Base-by-base conservation (phyloP, 2,329 filamentous ascomycete species). In the Cladosporium colombiae region DNA sequence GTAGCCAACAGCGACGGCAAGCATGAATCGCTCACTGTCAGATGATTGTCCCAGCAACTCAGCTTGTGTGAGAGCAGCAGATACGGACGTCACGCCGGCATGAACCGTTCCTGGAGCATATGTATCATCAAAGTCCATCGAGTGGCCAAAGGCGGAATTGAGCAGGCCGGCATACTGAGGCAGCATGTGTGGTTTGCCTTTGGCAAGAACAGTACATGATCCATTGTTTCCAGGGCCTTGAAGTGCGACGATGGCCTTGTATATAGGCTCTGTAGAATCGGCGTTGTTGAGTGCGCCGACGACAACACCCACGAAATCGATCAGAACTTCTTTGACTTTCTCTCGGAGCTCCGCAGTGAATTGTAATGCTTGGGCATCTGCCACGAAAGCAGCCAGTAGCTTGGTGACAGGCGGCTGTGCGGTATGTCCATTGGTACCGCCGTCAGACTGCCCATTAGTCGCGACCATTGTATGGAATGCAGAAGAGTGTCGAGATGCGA, bases 41-140 rank as follows among this genome's bases (percentile, higher is more conserved):
- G 69, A 66, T 11, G 61, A 50, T 1, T 65, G 55, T 10, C 68
- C 71, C 1, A 73, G 67, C 2, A 72, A 18, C 64, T 79, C 77
- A 1, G 74, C 73, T 65, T 75, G 71, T 13, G 76, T 72, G 50
- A 79, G 69, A 8, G 77, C 76, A 2, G 77, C 78, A 0, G 78
- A 75, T 8, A 79, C 78, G 18, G 78, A 73, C 0, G 79, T 79
- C 0, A 79, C 76, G 31, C 80, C 80, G 0, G 79, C 75, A 67
- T 82, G 80, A 18, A 81, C 70, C 18, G 78, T 78, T 1, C 78
- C 79, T 2, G 73, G 69, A 2, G 79, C 79, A 65, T 80, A 78
- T 2, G 80, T 82, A 68, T 82, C 80, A 69, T 82, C 80, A 68
- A 81, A 81, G 68, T 82, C 80, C 59, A 81, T 73, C 3, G 77